Evolutionary conservation across 345 rosid genomes (phyloP).

Genomic region (Salix brachista): DNA sequence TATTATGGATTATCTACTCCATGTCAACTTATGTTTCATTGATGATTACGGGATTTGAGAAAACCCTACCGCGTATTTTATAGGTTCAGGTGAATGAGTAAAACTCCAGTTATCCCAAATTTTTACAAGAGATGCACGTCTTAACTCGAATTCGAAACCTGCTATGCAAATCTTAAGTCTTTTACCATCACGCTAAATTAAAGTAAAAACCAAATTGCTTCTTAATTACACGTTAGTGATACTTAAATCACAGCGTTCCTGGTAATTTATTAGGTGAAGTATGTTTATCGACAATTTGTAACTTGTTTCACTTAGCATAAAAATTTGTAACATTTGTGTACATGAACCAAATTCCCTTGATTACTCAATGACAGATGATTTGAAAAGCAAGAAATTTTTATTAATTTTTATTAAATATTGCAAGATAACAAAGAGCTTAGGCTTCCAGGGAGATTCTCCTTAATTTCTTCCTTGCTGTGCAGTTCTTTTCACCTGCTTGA

Average conservation of each 20-base stretch:
- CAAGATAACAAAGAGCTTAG: neutral
- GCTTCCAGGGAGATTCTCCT: neutral
- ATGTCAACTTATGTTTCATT: neutral
- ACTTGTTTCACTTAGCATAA: neutral
- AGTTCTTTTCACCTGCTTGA: neutral
- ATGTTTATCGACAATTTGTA: neutral
- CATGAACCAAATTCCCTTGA: neutral
- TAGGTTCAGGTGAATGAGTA: too few species aligned
- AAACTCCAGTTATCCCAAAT: too few species aligned
- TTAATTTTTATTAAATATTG: neutral
- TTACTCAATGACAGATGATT: neutral
- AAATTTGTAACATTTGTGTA: neutral
- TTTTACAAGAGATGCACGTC: accelerated
- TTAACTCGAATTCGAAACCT: too few species aligned
- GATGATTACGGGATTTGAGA: neutral
- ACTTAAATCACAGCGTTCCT: neutral
- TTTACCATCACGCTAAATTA: too few species aligned
- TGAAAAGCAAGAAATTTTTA: neutral
- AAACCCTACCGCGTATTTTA: too few species aligned
- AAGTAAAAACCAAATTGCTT: too few species aligned
- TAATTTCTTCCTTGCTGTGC: neutral
- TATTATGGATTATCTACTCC: neutral
- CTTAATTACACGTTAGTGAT: too few species aligned
- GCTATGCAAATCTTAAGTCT: too few species aligned
- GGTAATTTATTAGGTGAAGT: neutral